Percentiles rank a stretch among this genome's conserved stretches.
These are phyloP conservation scores for Pichia sp. DNA, from an alignment of 1,139 yeast genomes.

Conservation along the genomic window DNA sequence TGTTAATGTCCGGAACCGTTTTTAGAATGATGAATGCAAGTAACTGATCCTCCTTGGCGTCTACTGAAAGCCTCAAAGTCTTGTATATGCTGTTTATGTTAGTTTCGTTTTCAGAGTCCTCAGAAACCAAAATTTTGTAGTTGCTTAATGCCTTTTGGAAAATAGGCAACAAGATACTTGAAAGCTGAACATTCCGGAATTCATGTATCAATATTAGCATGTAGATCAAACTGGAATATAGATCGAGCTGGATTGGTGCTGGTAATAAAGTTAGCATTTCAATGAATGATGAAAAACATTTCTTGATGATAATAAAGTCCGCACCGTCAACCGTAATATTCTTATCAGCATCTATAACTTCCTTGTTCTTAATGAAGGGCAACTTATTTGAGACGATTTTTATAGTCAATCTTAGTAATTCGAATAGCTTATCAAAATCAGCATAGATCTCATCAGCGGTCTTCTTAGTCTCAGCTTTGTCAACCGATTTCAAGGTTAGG, in stretches of 20 bases:
- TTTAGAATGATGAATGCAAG: constrained; percentile 57
- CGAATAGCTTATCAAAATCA: constrained; percentile 74
- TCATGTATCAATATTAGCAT: constrained; percentile 57
- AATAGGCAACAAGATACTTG: constrained; percentile 50
- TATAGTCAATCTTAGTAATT: constrained; percentile 66
- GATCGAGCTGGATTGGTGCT: constrained; percentile 57
- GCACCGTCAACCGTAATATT: constrained; percentile 18
- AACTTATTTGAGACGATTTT: constrained; percentile 53
- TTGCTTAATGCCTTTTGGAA: constrained; percentile 32
- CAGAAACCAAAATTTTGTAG: constrained; percentile 11
- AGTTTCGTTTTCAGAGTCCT: constrained; percentile 17
- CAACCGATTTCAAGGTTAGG: neutral
- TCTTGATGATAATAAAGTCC: constrained; percentile 41
- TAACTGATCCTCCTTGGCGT: constrained; percentile 33
- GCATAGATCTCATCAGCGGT: constrained; percentile 34
- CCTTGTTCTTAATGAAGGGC: constrained; percentile 50
- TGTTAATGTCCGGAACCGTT: constrained; percentile 36
- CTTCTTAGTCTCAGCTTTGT: constrained; percentile 20
- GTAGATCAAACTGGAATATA: constrained; percentile 62
- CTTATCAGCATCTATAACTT: constrained; percentile 27
- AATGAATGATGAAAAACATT: constrained; percentile 48
- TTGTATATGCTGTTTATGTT: constrained; percentile 34
- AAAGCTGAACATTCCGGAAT: constrained; percentile 31
- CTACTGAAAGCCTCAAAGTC: constrained; percentile 29
- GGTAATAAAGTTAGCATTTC: constrained; percentile 62